Percentiles rank a stretch among this genome's conserved stretches.
These are phyloP conservation scores for Suhomyces kunorum DNA, from an alignment of 1,139 yeast genomes.

Conservation along the genomic window DNA sequence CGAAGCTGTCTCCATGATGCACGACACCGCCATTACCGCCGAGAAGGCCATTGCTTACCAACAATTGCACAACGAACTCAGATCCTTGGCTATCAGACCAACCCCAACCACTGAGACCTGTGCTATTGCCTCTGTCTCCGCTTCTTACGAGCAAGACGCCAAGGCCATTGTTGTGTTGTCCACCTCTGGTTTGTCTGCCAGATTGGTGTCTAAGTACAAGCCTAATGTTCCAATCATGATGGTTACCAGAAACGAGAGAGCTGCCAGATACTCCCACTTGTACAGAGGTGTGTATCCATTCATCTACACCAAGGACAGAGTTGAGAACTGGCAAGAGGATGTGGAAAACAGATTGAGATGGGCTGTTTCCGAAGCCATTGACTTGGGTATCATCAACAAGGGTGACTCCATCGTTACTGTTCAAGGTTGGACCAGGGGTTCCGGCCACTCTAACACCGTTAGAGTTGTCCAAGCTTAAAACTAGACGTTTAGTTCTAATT, in stretches of 20 bases:
- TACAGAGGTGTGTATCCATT: constrained; percentile 99
- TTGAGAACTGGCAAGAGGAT: constrained; percentile 92
- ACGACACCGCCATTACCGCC: constrained; percentile 93
- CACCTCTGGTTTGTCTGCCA: constrained; percentile 92
- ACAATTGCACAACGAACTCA: constrained; percentile 84
- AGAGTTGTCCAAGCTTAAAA: constrained; percentile 62
- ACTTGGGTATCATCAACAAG: constrained; percentile 78
- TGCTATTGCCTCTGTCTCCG: constrained; percentile 95
- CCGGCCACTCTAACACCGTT: constrained; percentile 98
- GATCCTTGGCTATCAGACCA: constrained; percentile 83
- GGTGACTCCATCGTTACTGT: constrained; percentile 93
- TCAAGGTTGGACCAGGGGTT: constrained; percentile 99
- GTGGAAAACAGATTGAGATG: constrained; percentile 92
- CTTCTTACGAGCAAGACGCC: constrained; percentile 94
- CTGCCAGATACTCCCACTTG: constrained; percentile 94
- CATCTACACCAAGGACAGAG: constrained; percentile 67
- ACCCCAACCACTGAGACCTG: constrained; percentile 95
- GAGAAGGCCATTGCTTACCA: constrained; percentile 95
- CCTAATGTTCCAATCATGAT: constrained; percentile 96
- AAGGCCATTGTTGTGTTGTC: constrained; percentile 96
- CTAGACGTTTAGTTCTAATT: constrained; percentile 10
- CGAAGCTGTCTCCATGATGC: constrained; percentile 98
- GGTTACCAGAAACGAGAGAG: constrained; percentile 93
- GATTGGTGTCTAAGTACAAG: constrained; percentile 95
- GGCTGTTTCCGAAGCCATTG: constrained; percentile 90